Evolutionary conservation across 1,139 yeast genomes (phyloP).

Genomic region (Yamadazyma buinensis): DNA sequence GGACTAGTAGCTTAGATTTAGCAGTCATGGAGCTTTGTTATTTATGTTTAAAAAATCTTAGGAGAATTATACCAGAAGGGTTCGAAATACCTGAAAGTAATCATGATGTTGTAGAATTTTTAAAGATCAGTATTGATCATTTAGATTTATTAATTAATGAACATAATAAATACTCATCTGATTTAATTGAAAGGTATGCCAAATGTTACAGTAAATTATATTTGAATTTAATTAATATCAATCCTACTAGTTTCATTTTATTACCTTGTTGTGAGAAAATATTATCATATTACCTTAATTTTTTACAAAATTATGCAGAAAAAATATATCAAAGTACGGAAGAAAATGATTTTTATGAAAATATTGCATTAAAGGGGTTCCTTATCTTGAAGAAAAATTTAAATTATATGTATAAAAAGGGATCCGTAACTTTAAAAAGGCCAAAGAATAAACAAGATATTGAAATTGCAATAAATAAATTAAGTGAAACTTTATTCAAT

Average conservation of each 20-base stretch:
- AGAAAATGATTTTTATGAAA: conserved; percentile 69
- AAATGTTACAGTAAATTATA: conserved; percentile 76
- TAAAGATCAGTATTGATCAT: conserved; percentile 55
- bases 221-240: conserved; percentile 48
- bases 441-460: conserved; percentile 62
- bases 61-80: conserved; percentile 76
- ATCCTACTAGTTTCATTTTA: conserved; percentile 70
- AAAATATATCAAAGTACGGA: conserved; percentile 51
- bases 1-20: conserved; percentile 49
- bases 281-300: conserved; percentile 51
- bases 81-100: conserved; percentile 64
- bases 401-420: conserved; percentile 59
- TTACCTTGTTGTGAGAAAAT: conserved; percentile 63
- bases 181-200: conserved; percentile 64
- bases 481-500: conserved; percentile 56
- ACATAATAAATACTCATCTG: conserved; percentile 53
- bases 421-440: conserved; percentile 62
- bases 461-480: conserved; percentile 48
- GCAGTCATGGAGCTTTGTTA: conserved; percentile 69
- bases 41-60: conserved; percentile 65
- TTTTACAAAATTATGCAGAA: conserved; percentile 62
- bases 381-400: conserved; percentile 62
- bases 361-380: conserved; percentile 67
- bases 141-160: conserved; percentile 52
- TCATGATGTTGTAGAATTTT: conserved; percentile 56